Evolutionary conservation across 1,284 basidiomycete species (phyloP).

Genomic region (Pseudozyma flocculosa): DNA sequence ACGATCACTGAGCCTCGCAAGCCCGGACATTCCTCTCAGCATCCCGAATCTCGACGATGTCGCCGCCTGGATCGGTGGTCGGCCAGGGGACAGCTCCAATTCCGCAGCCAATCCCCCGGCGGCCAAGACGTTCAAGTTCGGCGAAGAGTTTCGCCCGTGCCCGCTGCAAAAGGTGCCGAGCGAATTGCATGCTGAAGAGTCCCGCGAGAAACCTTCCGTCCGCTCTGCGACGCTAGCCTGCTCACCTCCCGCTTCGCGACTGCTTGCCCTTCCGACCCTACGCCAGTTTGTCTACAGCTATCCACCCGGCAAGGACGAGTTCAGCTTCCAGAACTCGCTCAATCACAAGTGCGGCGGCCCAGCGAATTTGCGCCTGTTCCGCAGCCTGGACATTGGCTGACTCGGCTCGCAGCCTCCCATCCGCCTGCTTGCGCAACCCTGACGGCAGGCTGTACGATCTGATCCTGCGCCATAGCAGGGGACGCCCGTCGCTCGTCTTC

Average conservation of each 20-base stretch:
- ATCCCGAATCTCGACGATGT: constrained; percentile 90
- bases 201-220: not conserved
- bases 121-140: constrained; percentile 39
- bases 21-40: too few species aligned
- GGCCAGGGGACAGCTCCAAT: not conserved
- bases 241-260: too few species aligned
- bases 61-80: constrained; percentile 78
- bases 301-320: constrained; percentile 70
- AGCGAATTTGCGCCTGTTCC: too few species aligned
- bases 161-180: constrained; percentile 25
- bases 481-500: constrained; percentile 41
- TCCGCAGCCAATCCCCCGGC: not conserved
- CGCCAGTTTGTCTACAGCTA: constrained; percentile 56
- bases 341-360: constrained; percentile 66
- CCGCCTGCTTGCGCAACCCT: too few species aligned
- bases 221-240: too few species aligned
- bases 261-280: too few species aligned
- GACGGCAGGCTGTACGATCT: constrained; percentile 68
- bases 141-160: constrained; percentile 46
- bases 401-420: too few species aligned
- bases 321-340: constrained; percentile 71
- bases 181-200: not conserved
- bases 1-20: too few species aligned
- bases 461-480: constrained; percentile 31
- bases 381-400: too few species aligned